Evolutionary conservation across 371 early-diverging fungal genomes (phyloP).

Genomic region (Cladochytrium tenue): DNA sequence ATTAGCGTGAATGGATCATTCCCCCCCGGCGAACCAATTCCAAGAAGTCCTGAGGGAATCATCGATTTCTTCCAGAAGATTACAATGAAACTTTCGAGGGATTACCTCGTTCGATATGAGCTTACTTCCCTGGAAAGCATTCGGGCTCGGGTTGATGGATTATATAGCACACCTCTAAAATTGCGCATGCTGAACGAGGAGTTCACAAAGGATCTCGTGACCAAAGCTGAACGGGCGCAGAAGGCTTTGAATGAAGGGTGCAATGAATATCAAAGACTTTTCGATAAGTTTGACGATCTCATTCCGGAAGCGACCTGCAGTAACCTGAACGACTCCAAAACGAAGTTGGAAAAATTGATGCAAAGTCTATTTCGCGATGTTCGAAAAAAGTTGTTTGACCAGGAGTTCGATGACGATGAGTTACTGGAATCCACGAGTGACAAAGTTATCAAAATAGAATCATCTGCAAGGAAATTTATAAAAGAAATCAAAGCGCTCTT

Average conservation of each 20-base stretch:
- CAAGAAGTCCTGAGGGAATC: neutral
- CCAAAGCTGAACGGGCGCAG: neutral
- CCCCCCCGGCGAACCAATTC: neutral
- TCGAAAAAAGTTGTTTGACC: neutral
- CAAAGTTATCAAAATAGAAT: neutral
- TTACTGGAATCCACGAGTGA: neutral
- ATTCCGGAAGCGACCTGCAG: neutral
- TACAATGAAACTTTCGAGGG: neutral
- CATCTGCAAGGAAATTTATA: too few relatives aligned
- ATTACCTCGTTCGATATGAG: neutral
- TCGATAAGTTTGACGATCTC: neutral
- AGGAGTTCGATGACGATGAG: neutral
- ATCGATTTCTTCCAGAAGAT: neutral
- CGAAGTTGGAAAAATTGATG: neutral
- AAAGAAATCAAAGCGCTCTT: neutral
- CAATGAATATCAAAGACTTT: neutral
- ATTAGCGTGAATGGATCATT: neutral
- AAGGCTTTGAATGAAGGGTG: neutral
- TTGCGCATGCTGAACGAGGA: neutral
- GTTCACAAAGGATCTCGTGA: neutral
- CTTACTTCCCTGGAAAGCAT: slow-evolving; percentile 1
- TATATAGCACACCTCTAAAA: neutral
- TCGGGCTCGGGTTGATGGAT: too few relatives aligned
- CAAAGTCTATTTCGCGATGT: neutral
- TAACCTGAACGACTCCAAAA: neutral